Percentiles rank a stretch among this genome's conserved stretches.
phyloP scores from a whole-genome alignment of 2,329 filamentous ascomycete species.

The Colletotrichum lupini region DNA sequence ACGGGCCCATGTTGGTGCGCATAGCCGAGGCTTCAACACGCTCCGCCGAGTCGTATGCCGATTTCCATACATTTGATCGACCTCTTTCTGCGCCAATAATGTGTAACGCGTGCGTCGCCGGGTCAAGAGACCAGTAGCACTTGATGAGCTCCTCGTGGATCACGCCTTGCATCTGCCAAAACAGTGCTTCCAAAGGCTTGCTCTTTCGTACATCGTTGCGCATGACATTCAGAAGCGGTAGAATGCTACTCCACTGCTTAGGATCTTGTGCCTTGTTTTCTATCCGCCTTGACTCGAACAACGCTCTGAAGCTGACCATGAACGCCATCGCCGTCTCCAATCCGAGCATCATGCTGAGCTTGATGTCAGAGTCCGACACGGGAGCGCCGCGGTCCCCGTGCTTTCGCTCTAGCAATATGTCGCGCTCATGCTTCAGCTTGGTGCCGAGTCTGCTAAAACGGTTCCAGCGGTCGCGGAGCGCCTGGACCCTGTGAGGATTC shows the following conservation, averaged over 20 bases:
- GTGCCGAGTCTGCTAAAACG: constrained; percentile 56
- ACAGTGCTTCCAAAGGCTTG: constrained; percentile 51
- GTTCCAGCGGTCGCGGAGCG: constrained; percentile 49
- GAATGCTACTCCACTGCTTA: constrained; percentile 54
- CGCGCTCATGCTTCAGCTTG: constrained; percentile 65
- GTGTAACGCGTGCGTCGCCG: constrained; percentile 30
- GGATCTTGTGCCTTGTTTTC: constrained; percentile 56
- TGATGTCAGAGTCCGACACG: constrained; percentile 47
- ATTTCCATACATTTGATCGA: constrained; percentile 42
- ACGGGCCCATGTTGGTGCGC: constrained; percentile 49
- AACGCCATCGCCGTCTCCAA: constrained; percentile 64
- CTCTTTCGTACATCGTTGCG: constrained; percentile 50
- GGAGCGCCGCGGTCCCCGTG: constrained; percentile 35
- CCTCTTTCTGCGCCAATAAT: constrained; percentile 42
- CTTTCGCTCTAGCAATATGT: constrained; percentile 48
- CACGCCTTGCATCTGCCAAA: constrained; percentile 56
- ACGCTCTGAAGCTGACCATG: constrained; percentile 63
- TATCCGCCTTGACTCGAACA: constrained; percentile 56
- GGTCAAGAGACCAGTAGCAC: constrained; percentile 46
- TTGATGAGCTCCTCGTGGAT: constrained; percentile 58
- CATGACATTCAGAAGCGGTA: constrained; percentile 57
- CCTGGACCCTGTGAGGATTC: constrained; percentile 42
- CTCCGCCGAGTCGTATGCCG: constrained; percentile 45
- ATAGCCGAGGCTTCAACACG: constrained; percentile 42
- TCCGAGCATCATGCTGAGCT: constrained; percentile 55